Conservation (phyloP, 2,329 filamentous ascomycete species). For the Alternaria conjuncta region DNA sequence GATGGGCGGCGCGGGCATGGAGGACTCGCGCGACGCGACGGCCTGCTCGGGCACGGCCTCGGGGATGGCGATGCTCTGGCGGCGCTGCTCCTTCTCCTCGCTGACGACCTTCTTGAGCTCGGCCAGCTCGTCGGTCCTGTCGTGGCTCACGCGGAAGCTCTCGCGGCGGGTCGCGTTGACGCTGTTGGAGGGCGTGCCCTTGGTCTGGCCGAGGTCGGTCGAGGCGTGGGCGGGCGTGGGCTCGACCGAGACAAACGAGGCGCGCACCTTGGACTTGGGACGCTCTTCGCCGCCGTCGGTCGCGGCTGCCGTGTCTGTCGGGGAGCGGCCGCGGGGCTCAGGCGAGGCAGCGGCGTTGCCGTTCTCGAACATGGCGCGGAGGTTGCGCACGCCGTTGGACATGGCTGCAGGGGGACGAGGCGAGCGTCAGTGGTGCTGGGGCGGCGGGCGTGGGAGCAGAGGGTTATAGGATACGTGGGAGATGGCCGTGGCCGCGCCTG, state of each 20-base stretch:
- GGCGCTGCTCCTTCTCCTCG: conserved; percentile 49
- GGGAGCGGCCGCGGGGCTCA: conserved; percentile 54
- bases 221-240: conserved; percentile 32
- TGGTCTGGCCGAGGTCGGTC: conserved; percentile 33
- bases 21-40: conserved; percentile 49
- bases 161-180: conserved; percentile 43
- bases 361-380: conserved; percentile 59
- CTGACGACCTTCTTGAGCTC: conserved; percentile 51
- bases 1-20: conserved; percentile 42
- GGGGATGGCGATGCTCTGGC: conserved; percentile 43
- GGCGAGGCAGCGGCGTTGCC: conserved; percentile 43
- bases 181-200: conserved; percentile 39
- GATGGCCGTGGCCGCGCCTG: conserved; percentile 32
- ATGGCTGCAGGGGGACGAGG: conserved; percentile 51
- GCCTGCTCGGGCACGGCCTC: conserved; percentile 54
- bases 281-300: conserved; percentile 39
- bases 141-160: conserved; percentile 52
- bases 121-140: conserved; percentile 40
- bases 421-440: conserved; percentile 35
- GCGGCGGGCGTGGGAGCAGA: conserved; percentile 9
- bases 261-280: conserved; percentile 54
- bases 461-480: conserved; percentile 27
- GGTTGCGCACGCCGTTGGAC: conserved; percentile 56
- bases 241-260: conserved; percentile 58
- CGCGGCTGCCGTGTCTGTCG: conserved; percentile 40